A percentile compares a stretch with the other conserved stretches of the same genome.
phyloP scores from a whole-genome alignment of 805 yeast genomes.

The Candida morakotiae region DNA sequence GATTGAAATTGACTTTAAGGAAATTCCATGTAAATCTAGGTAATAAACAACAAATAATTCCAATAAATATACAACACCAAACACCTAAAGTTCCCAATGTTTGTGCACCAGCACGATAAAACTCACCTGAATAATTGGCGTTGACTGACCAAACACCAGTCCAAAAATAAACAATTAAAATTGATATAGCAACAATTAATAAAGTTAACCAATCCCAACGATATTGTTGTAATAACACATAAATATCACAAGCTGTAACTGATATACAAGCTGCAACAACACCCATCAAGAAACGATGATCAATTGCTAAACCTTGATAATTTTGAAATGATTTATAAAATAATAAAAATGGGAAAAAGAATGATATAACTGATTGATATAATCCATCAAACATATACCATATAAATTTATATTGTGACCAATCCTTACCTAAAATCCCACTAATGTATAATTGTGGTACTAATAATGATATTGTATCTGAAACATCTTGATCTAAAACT shows the following conservation, averaged over 20 bases:
- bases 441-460: slow-evolving; percentile 68
- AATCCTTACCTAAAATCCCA: slow-evolving; percentile 62
- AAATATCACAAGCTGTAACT: slow-evolving; percentile 61
- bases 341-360: slow-evolving; percentile 61
- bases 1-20: slow-evolving; percentile 48
- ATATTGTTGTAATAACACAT: slow-evolving; percentile 62
- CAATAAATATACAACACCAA: slow-evolving; percentile 63
- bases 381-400: slow-evolving; percentile 66
- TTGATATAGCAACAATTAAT: slow-evolving; percentile 50
- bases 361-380: slow-evolving; percentile 67
- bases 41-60: slow-evolving; percentile 48
- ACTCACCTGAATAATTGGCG: slow-evolving; percentile 47
- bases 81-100: slow-evolving; percentile 57
- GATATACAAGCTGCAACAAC: slow-evolving; percentile 55
- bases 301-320: slow-evolving; percentile 53
- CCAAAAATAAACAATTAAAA: slow-evolving; percentile 64
- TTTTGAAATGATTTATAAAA: slow-evolving; percentile 39
- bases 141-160: slow-evolving; percentile 72
- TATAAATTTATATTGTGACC: slow-evolving; percentile 58
- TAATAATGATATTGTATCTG: slow-evolving; percentile 57
- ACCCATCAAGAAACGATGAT: slow-evolving; percentile 73
- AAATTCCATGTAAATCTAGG: slow-evolving; percentile 59
- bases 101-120: slow-evolving; percentile 61
- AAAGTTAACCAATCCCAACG: slow-evolving; percentile 76
- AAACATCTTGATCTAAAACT: slow-evolving; percentile 71